Evolutionary conservation across 495 filamentous ascomycete genomes (phyloP).

Genomic region (Penicillium riverlandense): DNA sequence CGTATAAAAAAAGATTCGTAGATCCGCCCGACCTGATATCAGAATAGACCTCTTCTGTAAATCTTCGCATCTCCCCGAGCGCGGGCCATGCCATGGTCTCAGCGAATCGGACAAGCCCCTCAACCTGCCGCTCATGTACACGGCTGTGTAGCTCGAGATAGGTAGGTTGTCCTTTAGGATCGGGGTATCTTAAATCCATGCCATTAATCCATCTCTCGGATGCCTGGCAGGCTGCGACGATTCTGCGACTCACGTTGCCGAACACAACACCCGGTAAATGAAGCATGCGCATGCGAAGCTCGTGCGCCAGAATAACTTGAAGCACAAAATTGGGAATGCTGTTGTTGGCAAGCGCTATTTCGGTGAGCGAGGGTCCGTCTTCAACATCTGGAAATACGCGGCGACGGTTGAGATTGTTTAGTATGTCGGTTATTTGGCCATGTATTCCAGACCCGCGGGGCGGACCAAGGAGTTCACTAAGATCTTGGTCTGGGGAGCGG

Average conservation of each 20-base stretch:
- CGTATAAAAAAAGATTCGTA: background rate
- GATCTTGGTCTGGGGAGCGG: too few species aligned
- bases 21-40: background rate
- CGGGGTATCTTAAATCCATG: background rate
- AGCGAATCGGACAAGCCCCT: constrained; percentile 3
- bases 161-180: background rate
- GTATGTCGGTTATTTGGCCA: background rate
- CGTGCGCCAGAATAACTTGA: too few species aligned
- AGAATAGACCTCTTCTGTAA: constrained; percentile 1
- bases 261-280: background rate
- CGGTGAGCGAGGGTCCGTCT: background rate
- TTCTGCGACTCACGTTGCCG: background rate
- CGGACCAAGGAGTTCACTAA: too few species aligned
- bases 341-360: background rate
- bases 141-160: constrained; percentile 1
- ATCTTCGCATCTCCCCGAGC: background rate
- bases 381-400: background rate
- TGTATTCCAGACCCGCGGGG: too few species aligned
- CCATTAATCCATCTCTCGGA: background rate
- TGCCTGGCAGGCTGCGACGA: background rate
- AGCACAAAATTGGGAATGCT: background rate
- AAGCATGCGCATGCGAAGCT: too few species aligned
- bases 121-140: constrained; percentile 1
- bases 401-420: background rate
- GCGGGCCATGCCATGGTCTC: constrained; percentile 3